A percentile compares a stretch with the other conserved stretches of the same genome.
Evolutionary conservation across 768 basidiomycete species (phyloP).

Genomic region (Naganishia vaughanmartiniae): DNA sequence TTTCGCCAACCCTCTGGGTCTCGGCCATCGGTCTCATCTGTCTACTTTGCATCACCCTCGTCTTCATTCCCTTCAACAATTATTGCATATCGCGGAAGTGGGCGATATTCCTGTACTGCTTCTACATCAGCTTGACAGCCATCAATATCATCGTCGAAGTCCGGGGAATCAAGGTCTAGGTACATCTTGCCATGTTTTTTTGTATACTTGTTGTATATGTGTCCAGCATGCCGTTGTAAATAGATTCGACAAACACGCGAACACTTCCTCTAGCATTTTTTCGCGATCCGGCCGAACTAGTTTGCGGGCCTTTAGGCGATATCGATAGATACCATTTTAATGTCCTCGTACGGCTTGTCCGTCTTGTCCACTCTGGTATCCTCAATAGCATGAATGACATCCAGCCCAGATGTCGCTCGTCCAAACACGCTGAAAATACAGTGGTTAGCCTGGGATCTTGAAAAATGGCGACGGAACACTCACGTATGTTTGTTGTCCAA

Average conservation of each 20-base stretch:
- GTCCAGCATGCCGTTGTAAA: constrained; percentile 11
- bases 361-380: constrained; percentile 53
- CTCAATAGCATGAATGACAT: constrained; percentile 87
- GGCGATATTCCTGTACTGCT: constrained; percentile 73
- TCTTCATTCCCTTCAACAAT: constrained; percentile 80
- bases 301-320: constrained; percentile 12
- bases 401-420: constrained; percentile 77
- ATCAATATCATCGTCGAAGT: constrained; percentile 78
- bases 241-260: constrained; percentile 15
- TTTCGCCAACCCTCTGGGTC: constrained; percentile 78
- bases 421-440: constrained; percentile 82
- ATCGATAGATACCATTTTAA: constrained; percentile 64
- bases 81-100: constrained; percentile 75
- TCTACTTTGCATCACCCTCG: constrained; percentile 69
- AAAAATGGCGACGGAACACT: constrained; percentile 27
- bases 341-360: constrained; percentile 89
- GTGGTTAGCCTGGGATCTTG: background rate
- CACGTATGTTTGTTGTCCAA: constrained; percentile 62
- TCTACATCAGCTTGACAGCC: constrained; percentile 73
- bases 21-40: constrained; percentile 76
- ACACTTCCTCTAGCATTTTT: background rate
- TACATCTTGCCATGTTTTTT: background rate
- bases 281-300: background rate
- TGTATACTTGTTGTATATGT: background rate
- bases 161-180: constrained; percentile 27